Evolutionary conservation across 768 basidiomycete genomes (phyloP), one percentile per base, ranked within the genome.

Genomic region (Agaricus subrufescens): DNA sequence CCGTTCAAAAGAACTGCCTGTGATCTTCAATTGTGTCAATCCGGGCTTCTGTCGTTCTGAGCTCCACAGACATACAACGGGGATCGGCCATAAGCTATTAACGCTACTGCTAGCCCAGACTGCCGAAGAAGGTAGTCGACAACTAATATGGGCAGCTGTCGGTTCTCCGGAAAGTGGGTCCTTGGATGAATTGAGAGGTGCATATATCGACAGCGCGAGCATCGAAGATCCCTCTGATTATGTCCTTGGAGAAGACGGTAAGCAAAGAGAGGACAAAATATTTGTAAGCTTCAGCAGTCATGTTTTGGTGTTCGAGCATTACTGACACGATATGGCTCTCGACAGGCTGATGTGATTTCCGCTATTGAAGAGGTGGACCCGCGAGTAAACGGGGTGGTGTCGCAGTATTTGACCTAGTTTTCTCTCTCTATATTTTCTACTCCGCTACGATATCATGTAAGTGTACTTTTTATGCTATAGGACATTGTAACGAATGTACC

Each of bases 1-100:
- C 2, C 69, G 65, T 25, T 64, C 78, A 6, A 38, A 56, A 25
- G 49, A 64, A 9, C 60, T 65, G 9, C 57, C 69, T 0, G 56
- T 78, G n/a, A 70, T 73, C 11, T 67, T 74, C 45, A 68, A 72
- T 57, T 46, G 66, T 19, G 71, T 75, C n/a, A 73, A 74, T 45
- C 79, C 79, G 23, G 77, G 77, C 3, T 75, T 69, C 55, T 78
- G 76, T 60, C 49, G 66, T 38, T 77, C 75, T 1, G 66, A 71
- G 34, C 61, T 79, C 1, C 61, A 63, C 0, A 60, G 66, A 14
- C 57, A 58, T 6, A 19, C 6, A 9, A 19, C 4, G 15, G 26
- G 37, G 25, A 26, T 47, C 2, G 8, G 5, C 8, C 2, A 29
- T 10, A 31, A 43, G 29, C 10, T 47, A 10, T 38, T 27, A n/a